A percentile compares a stretch with the other conserved stretches of the same genome.
phyloP scores from a whole-genome alignment of 1,284 basidiomycete species.

The Calocybe gambosa region DNA sequence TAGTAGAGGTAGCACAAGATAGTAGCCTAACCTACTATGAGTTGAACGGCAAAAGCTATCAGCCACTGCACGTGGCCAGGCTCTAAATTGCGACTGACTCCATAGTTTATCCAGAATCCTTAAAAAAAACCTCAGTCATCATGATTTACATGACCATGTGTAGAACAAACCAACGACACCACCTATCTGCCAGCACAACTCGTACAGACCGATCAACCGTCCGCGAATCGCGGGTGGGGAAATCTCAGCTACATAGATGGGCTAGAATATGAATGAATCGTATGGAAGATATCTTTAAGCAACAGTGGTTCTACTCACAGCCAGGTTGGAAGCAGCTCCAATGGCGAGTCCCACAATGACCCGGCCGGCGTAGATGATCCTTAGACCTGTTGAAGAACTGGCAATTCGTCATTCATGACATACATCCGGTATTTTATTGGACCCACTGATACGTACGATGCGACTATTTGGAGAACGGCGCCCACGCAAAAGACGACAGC shows the following conservation, averaged over 20 bases:
- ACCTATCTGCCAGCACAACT: constrained; percentile 35
- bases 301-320: constrained; percentile 23
- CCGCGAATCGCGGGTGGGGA: constrained; percentile 41
- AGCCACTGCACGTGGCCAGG: constrained; percentile 35
- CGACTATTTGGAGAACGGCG: constrained; percentile 24
- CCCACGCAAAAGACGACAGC: constrained; percentile 28
- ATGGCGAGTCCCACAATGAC: constrained; percentile 28
- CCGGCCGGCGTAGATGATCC: constrained; percentile 29
- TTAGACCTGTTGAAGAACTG: constrained; percentile 25
- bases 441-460: constrained; percentile 17
- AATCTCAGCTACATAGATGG: constrained; percentile 38
- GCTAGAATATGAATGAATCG: constrained; percentile 18
- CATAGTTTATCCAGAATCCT: constrained; percentile 46
- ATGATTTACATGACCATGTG: neutral
- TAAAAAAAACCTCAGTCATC: neutral
- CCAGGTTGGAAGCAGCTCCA: constrained; percentile 32
- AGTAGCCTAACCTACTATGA: constrained; percentile 25
- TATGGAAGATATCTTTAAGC: constrained; percentile 8
- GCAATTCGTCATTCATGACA: neutral
- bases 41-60: constrained; percentile 45
- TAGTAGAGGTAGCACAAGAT: neutral
- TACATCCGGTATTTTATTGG: neutral
- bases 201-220: constrained; percentile 43
- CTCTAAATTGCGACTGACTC: constrained; percentile 32
- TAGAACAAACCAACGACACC: constrained; percentile 25